These are phyloP conservation scores for Aechmea fasciata DNA, from an alignment of 176 grass and related monocot genomes.

Conservation along the genomic window DNA sequence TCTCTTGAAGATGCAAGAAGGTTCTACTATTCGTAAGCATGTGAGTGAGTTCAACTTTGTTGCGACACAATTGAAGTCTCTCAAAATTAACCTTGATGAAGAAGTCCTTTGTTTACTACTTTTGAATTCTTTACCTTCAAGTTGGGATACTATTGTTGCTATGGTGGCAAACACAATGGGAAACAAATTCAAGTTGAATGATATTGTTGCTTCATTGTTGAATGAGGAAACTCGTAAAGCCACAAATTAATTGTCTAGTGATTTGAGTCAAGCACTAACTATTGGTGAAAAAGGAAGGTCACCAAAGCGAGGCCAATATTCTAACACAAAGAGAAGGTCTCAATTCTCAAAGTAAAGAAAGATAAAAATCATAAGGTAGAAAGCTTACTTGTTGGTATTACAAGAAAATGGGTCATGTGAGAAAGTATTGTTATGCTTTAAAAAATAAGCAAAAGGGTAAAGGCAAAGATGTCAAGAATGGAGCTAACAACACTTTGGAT, in stretches of 20 bases:
- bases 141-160: background rate
- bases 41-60: background rate
- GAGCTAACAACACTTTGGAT: too few species aligned
- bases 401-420: background rate
- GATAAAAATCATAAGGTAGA: background rate
- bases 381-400: background rate
- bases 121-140: background rate
- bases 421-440: background rate
- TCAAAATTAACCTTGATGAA: background rate
- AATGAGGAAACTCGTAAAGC: too few species aligned
- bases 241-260: background rate
- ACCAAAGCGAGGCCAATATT: background rate
- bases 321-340: background rate
- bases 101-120: too few species aligned
- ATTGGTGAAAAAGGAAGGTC: background rate
- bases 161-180: background rate
- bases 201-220: too few species aligned
- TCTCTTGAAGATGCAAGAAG: background rate
- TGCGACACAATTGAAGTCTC: background rate
- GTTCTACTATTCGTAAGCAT: background rate
- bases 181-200: too few species aligned
- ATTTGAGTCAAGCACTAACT: background rate
- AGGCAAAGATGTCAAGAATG: too few species aligned
- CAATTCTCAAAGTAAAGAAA: background rate
- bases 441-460: too few species aligned